Percentiles rank a stretch among this genome's conserved stretches.
Evolutionary conservation across 306 rosid species (phyloP).

Genomic region (Cicer chorassanicum): DNA sequence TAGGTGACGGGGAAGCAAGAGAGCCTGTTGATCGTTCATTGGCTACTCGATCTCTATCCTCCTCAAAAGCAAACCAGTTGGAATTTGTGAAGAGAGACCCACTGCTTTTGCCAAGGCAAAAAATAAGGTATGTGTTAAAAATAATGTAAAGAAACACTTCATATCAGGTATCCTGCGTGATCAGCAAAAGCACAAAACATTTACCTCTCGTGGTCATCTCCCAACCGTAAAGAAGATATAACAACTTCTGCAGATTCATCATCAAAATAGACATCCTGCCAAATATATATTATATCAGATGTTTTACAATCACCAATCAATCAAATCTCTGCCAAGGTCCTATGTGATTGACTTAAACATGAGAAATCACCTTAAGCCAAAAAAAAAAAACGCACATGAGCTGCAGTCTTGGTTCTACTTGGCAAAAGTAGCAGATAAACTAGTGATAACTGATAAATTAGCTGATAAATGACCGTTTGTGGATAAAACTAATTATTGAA

Average conservation of each 20-base stretch:
- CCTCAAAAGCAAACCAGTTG: conserved; percentile 97
- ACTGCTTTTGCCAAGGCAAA: conserved; percentile 55
- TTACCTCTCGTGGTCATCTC: conserved; percentile 97
- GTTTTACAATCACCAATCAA: conserved; percentile 21
- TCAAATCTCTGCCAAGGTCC: not conserved
- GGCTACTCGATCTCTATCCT: conserved; percentile 64
- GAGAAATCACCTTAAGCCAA: conserved; percentile 5
- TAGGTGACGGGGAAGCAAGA: conserved; percentile 75
- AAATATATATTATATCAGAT: conserved; percentile 25
- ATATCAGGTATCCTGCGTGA: conserved; percentile 6
- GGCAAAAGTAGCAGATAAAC: not conserved
- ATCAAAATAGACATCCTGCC: conserved; percentile 95
- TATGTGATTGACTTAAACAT: conserved; percentile 2
- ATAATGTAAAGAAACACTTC: not conserved
- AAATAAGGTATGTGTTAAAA: conserved; percentile 35
- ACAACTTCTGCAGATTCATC: conserved; percentile 99
- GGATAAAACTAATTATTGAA: conserved; percentile 2
- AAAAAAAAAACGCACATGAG: not conserved
- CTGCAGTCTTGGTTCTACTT: not conserved
- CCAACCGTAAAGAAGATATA: conserved; percentile 90
- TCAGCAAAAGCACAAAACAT: conserved; percentile 21
- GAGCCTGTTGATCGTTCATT: conserved; percentile 75
- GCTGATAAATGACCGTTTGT: not conserved
- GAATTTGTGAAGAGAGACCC: conserved; percentile 97
- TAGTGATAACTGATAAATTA: not conserved